A percentile compares a stretch with the other conserved stretches of the same genome.
phyloP scores from a whole-genome alignment of 2,329 filamentous ascomycete genomes.

The Penicillium nordicum region DNA sequence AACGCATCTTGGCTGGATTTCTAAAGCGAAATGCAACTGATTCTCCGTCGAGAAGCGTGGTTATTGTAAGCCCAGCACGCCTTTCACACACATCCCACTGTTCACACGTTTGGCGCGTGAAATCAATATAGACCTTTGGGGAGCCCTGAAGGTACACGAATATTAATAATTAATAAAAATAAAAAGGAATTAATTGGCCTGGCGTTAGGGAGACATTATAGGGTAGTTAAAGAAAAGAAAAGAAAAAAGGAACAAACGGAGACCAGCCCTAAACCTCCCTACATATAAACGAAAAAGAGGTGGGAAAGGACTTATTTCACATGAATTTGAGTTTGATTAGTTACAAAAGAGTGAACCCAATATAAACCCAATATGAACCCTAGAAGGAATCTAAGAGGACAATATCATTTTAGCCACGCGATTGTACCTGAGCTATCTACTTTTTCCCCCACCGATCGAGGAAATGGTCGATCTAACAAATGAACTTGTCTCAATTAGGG shows the following conservation, averaged over 20 bases:
- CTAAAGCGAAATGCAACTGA: neutral
- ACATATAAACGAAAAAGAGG: constrained; percentile 12
- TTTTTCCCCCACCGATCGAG: constrained; percentile 19
- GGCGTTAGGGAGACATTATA: constrained; percentile 5
- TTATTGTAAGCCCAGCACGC: neutral
- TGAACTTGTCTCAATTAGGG: constrained; percentile 15
- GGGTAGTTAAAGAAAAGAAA: neutral
- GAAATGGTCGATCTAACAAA: constrained; percentile 17
- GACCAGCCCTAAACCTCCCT: constrained; percentile 12
- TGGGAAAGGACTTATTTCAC: neutral
- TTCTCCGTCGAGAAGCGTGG: neutral
- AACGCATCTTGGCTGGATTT: constrained; percentile 17
- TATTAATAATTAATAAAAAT: neutral
- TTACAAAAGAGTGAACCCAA: neutral
- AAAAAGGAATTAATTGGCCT: neutral
- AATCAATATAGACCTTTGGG: neutral
- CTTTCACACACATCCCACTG: constrained; percentile 1
- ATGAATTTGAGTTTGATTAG: constrained; percentile 15
- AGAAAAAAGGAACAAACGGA: neutral
- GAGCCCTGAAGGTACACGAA: neutral
- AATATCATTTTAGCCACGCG: constrained; percentile 11
- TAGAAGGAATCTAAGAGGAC: constrained; percentile 5
- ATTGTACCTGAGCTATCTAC: constrained; percentile 12
- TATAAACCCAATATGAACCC: neutral
- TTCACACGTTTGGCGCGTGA: neutral